Percentiles rank a stretch among this genome's conserved stretches.
Conservation (phyloP, 2,329 filamentous ascomycete genomes). For the Aspergillus phoenicis region DNA sequence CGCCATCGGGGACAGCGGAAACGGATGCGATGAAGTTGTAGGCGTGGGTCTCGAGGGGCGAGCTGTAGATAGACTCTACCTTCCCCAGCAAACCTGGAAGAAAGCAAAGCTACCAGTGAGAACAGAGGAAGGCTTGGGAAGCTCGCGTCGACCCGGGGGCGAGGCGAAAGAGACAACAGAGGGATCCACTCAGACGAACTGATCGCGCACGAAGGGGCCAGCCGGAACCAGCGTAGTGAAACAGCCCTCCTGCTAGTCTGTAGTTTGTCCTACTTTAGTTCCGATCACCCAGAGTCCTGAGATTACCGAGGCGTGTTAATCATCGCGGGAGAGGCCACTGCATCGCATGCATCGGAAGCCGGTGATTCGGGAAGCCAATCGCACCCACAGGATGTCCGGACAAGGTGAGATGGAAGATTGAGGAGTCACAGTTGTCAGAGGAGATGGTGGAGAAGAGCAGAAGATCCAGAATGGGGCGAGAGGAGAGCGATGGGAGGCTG, state of each 20-base stretch:
- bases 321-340: constrained; percentile 17
- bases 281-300: neutral
- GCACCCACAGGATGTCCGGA: constrained; percentile 4
- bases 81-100: neutral
- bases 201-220: neutral
- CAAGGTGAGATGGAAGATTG: neutral
- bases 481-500: neutral
- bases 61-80: too few species aligned
- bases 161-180: neutral
- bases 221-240: neutral
- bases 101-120: neutral
- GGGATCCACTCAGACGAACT: neutral
- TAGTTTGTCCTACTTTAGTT: neutral
- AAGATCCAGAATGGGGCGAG: neutral
- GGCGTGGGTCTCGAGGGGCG: neutral
- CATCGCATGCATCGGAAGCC: constrained; percentile 26
- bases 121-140: neutral
- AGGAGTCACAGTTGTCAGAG: too few species aligned
- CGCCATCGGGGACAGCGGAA: constrained; percentile 27
- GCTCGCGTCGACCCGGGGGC: neutral
- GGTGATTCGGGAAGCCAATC: constrained; percentile 11
- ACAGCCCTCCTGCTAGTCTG: neutral
- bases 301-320: constrained; percentile 15
- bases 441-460: neutral
- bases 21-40: neutral